Conservation (phyloP, 805 yeast genomes). For the Barnettozyma californica region DNA sequence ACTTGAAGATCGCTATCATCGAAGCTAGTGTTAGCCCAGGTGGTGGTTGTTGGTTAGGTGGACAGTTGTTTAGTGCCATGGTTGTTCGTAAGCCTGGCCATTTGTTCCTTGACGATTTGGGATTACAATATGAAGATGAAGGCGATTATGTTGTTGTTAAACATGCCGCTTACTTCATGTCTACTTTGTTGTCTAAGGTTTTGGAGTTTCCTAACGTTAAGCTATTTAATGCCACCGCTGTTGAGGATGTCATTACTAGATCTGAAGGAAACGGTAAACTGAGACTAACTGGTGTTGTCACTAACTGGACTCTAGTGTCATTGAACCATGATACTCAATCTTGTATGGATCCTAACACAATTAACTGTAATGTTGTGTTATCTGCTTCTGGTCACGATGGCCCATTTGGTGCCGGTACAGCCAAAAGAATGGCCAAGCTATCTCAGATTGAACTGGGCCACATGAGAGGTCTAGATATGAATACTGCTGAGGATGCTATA, state of each 20-base stretch:
- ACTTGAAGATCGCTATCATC: neutral
- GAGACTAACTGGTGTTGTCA: neutral
- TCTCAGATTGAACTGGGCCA: slow-evolving; percentile 14
- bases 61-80: neutral
- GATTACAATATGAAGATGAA: slow-evolving; percentile 67
- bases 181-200: slow-evolving; percentile 65
- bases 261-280: neutral
- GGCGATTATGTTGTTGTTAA: slow-evolving; percentile 49
- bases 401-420: slow-evolving; percentile 76
- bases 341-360: slow-evolving; percentile 1
- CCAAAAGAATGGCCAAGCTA: slow-evolving; percentile 48
- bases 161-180: slow-evolving; percentile 64
- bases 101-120: slow-evolving; percentile 30
- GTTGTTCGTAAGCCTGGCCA: neutral
- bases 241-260: neutral
- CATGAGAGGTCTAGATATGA: neutral
- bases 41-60: neutral
- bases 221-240: slow-evolving; percentile 37
- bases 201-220: slow-evolving; percentile 69
- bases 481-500: neutral
- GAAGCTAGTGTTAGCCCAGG: neutral
- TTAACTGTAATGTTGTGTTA: slow-evolving; percentile 39
- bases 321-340: neutral
- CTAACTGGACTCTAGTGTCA: neutral
- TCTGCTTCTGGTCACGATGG: slow-evolving; percentile 82